Evolutionary conservation across 2,329 filamentous ascomycete species (phyloP).

Genomic region (Lachnellula occidentalis): DNA sequence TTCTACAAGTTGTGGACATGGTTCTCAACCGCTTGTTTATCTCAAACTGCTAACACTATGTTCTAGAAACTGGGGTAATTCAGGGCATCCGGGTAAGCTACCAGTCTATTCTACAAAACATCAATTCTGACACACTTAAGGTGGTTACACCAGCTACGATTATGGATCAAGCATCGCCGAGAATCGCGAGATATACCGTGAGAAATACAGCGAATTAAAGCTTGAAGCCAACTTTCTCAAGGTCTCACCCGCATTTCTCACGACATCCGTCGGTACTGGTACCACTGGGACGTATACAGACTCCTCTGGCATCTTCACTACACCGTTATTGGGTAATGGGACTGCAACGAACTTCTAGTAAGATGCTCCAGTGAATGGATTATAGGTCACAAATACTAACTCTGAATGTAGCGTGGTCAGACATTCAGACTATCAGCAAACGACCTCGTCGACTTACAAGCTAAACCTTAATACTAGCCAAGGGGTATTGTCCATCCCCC

Average conservation of each 20-base stretch:
- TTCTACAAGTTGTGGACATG: neutral
- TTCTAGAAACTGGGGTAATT: constrained; percentile 66
- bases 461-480: constrained; percentile 56
- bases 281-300: constrained; percentile 44
- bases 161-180: constrained; percentile 61
- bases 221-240: constrained; percentile 70
- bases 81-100: constrained; percentile 51
- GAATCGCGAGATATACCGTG: constrained; percentile 59
- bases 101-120: neutral
- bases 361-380: constrained; percentile 15
- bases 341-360: constrained; percentile 54
- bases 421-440: constrained; percentile 60
- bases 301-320: constrained; percentile 45
- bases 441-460: constrained; percentile 53
- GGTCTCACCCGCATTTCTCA: constrained; percentile 64
- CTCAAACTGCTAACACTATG: neutral
- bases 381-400: neutral
- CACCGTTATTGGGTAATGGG: constrained; percentile 51
- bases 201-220: constrained; percentile 78
- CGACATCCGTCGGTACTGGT: constrained; percentile 47
- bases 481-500: constrained; percentile 53
- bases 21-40: neutral
- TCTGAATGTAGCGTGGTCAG: constrained; percentile 41
- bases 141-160: constrained; percentile 55
- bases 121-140: constrained; percentile 31